These are phyloP conservation scores for Solanum clarkiae DNA, from an alignment of 257 asterid genomes.

Conservation along the genomic window DNA sequence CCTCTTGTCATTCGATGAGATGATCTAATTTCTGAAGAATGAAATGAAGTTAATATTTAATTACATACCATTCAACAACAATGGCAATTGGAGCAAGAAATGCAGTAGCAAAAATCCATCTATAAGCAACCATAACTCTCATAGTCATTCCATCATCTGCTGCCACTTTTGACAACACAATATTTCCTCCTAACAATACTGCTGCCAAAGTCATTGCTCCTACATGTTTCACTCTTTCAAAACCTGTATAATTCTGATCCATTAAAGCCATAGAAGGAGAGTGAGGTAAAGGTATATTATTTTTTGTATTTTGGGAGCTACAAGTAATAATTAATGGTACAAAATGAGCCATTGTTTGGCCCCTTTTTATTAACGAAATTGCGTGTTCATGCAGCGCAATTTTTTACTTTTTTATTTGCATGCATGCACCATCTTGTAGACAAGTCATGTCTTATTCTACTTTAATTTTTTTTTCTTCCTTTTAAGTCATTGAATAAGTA, in stretches of 20 bases:
- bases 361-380: not conserved
- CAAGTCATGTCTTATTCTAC: not conserved
- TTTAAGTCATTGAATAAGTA: not conserved
- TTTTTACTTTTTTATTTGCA: not conserved
- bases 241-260: not conserved
- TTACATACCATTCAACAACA: conserved; percentile 4
- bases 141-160: conserved; percentile 16
- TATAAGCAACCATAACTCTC: conserved; percentile 16
- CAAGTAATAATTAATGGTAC: not conserved
- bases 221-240: not conserved
- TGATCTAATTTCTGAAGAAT: not conserved
- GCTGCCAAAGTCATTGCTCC: conserved; percentile 6
- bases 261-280: not conserved
- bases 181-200: conserved; percentile 4
- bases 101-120: conserved; percentile 14
- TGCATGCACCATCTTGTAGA: not conserved
- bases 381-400: not conserved
- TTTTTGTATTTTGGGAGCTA: not conserved
- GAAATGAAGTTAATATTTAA: not conserved
- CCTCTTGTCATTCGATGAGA: too few species aligned
- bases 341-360: not conserved
- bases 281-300: not conserved
- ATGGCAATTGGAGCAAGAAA: conserved; percentile 11
- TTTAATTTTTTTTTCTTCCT: not conserved
- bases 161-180: conserved; percentile 10